A percentile compares a stretch with the other conserved stretches of the same genome.
These are phyloP conservation scores for Claviceps pazoutovae DNA, from an alignment of 2,329 filamentous ascomycete genomes.

Conservation along the genomic window DNA sequence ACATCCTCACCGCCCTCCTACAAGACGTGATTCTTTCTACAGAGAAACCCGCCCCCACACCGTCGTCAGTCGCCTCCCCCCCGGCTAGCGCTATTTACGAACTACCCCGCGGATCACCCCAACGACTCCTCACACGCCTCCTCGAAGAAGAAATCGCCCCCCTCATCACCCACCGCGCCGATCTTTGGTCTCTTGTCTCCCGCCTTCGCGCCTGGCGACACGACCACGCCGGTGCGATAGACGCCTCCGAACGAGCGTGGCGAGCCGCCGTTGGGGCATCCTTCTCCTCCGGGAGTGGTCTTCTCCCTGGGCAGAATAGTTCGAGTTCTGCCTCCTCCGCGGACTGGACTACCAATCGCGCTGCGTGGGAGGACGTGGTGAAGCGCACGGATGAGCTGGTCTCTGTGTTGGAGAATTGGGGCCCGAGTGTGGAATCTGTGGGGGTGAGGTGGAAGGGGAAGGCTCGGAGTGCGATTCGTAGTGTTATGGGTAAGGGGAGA, in stretches of 20 bases:
- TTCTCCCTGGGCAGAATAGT: slow-evolving; percentile 24
- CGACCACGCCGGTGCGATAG: slow-evolving; percentile 58
- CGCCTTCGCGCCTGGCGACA: slow-evolving; percentile 60
- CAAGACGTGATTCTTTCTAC: slow-evolving; percentile 48
- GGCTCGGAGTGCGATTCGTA: slow-evolving; percentile 69
- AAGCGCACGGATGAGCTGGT: slow-evolving; percentile 69
- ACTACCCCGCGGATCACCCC: slow-evolving; percentile 40
- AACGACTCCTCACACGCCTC: slow-evolving; percentile 53
- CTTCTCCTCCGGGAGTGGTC: slow-evolving; percentile 30
- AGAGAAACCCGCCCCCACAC: slow-evolving; percentile 15
- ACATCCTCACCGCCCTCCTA: slow-evolving; percentile 58
- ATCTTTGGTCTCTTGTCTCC: slow-evolving; percentile 63
- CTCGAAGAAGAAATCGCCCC: slow-evolving; percentile 65
- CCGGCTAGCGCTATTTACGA: slow-evolving; percentile 17
- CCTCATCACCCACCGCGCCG: slow-evolving; percentile 65
- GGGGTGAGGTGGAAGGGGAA: slow-evolving; percentile 80
- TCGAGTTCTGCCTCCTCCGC: not conserved
- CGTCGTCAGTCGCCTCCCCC: not conserved
- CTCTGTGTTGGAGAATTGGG: slow-evolving; percentile 70
- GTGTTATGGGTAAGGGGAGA: slow-evolving; percentile 69
- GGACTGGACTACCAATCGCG: slow-evolving; percentile 38
- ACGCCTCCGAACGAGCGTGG: slow-evolving; percentile 84
- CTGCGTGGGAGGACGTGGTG: slow-evolving; percentile 59
- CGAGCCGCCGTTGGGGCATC: slow-evolving; percentile 49
- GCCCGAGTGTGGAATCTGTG: slow-evolving; percentile 49